Base-by-base conservation (phyloP, 768 basidiomycete genomes). In the Mycena galopus region DNA sequence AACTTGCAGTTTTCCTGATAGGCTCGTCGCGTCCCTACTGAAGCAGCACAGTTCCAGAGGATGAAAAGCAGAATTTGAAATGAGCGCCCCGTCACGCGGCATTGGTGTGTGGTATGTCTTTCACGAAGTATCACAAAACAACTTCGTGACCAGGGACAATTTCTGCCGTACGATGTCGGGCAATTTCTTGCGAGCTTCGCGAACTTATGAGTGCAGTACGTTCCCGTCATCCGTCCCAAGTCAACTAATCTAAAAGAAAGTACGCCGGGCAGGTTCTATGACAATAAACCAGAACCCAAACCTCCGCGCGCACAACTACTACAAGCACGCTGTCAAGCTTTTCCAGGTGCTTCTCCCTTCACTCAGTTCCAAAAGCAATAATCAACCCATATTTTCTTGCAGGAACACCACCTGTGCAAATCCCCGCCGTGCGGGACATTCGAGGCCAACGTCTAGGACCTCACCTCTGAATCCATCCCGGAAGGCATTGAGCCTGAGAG, bases 111-210 rank as follows among this genome's bases (percentile, higher is more conserved):
- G n/a, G n/a, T n/a, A 17, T n/a, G n/a, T 23, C 7, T 6, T 7
- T 16, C 42, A n/a, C 42, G 16, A 17, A 42, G 7, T 19, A 17
- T 30, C 44, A 12, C 33, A 32, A 17, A 30, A 51, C 78, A 80
- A 75, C n/a, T 71, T 78, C 23, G 81, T 82, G 76, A 82, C 67
- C 77, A 98, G 97, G 97, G 94, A 99, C 79, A 91, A 91, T 65
- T 98, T 99, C 77, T 99, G 99, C 86, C 92, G 93, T 76, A 87
- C 86, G 64, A 96, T 97, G 73, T 86, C 90, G 25, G 88, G 84
- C 78, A 96, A 97, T 75, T 99, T 99, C 83, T 99, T 99, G 85
- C 92, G 94, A 47, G 81, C 99, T 99, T 77, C 94, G 94, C 0
- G 96, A 98, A 77, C 87, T 99, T 25, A 84, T 93, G 29, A 86